These are phyloP conservation scores for Lepidium campestre DNA, from an alignment of 441 rosid species.

Conservation along the genomic window DNA sequence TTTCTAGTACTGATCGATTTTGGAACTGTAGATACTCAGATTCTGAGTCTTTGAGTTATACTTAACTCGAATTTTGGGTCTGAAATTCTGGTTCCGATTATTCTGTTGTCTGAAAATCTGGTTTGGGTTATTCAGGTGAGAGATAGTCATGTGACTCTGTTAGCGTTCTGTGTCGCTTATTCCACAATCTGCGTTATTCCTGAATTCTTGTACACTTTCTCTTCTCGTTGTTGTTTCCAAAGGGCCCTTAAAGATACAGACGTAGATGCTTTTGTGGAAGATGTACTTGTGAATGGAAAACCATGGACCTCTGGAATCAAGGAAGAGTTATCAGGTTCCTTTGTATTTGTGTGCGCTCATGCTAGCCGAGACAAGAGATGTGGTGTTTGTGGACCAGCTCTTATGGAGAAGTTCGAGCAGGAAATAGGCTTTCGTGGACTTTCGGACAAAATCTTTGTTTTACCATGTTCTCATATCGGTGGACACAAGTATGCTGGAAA, in stretches of 20 bases:
- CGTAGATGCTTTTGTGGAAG: conserved; percentile 72
- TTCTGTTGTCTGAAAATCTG: neutral
- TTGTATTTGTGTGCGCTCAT: conserved; percentile 87
- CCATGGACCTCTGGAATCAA: conserved; percentile 65
- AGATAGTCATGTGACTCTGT: neutral
- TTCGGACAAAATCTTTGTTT: conserved; percentile 50
- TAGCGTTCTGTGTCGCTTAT: neutral
- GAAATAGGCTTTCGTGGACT: conserved; percentile 60
- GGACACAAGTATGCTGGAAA: conserved; percentile 98
- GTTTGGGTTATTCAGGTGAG: neutral
- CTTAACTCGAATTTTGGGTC: conserved; percentile 4
- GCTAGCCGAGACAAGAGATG: conserved; percentile 87
- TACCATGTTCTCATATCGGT: conserved; percentile 86
- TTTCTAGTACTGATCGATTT: neutral
- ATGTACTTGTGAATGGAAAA: conserved; percentile 81
- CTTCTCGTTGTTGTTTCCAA: neutral
- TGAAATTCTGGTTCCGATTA: neutral
- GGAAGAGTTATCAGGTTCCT: conserved; percentile 57
- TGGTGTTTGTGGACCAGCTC: conserved; percentile 90
- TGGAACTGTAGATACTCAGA: neutral
- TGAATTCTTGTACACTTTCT: neutral
- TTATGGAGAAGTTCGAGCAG: conserved; percentile 58
- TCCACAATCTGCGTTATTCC: neutral
- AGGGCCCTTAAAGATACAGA: conserved; percentile 69
- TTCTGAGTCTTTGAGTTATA: neutral